These are phyloP conservation scores for Schizopora paradoxa DNA, from an alignment of 1,284 basidiomycete genomes.

Conservation along the genomic window DNA sequence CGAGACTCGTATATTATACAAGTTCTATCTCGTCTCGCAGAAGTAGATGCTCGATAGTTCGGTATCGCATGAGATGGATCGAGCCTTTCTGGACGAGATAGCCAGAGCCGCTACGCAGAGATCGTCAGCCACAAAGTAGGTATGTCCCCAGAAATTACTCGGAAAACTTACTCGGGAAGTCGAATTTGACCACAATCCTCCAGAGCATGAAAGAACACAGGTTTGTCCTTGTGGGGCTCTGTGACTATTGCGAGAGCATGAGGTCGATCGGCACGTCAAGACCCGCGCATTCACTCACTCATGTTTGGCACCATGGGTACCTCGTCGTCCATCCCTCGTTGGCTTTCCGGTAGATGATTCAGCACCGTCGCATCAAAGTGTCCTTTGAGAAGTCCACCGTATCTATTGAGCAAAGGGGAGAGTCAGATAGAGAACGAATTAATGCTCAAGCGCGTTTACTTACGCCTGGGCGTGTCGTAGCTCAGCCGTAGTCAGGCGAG, in stretches of 20 bases:
- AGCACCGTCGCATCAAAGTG: slow-evolving; percentile 74
- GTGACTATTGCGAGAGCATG: slow-evolving; percentile 45
- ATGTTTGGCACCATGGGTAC: slow-evolving; percentile 60
- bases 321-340: slow-evolving; percentile 70
- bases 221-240: slow-evolving; percentile 64
- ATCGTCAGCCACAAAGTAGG: not conserved
- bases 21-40: slow-evolving; percentile 65
- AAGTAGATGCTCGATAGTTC: slow-evolving; percentile 64
- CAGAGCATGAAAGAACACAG: slow-evolving; percentile 78
- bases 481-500: slow-evolving; percentile 72
- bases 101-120: slow-evolving; percentile 45
- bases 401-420: slow-evolving; percentile 39
- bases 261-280: not conserved
- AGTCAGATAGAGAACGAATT: not conserved
- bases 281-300: slow-evolving; percentile 44
- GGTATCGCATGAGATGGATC: slow-evolving; percentile 66
- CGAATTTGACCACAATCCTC: slow-evolving; percentile 63
- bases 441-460: slow-evolving; percentile 19
- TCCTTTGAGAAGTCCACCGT: slow-evolving; percentile 64
- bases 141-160: not conserved
- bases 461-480: slow-evolving; percentile 72
- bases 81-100: slow-evolving; percentile 64
- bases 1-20: no score
- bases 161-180: slow-evolving; percentile 61
- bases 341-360: slow-evolving; percentile 69